phyloP scores from a whole-genome alignment of 306 rosid species.

The Bauhinia variegata region DNA sequence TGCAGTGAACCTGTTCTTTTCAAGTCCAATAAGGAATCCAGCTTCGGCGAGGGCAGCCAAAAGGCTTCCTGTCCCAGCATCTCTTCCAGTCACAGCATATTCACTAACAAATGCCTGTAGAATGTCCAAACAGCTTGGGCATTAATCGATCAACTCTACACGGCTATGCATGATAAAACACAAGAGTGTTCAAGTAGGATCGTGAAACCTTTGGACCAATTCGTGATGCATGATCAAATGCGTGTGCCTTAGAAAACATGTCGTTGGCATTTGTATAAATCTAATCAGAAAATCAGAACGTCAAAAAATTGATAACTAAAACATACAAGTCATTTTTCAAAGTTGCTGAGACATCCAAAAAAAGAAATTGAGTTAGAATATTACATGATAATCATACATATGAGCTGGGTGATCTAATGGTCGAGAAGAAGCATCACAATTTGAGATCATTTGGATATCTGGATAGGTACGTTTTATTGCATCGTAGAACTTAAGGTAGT shows the following conservation, averaged over 20 bases:
- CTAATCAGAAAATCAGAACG: constrained; percentile 34
- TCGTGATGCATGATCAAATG: constrained; percentile 50
- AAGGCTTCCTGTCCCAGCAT: constrained; percentile 65
- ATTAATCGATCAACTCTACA: constrained; percentile 1
- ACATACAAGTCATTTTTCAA: background rate
- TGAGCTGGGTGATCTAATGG: constrained; percentile 64
- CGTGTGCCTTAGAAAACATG: constrained; percentile 48
- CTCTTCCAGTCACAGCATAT: constrained; percentile 67
- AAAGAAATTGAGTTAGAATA: constrained; percentile 18
- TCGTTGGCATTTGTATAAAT: constrained; percentile 52
- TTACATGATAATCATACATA: constrained; percentile 64
- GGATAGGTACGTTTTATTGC: constrained; percentile 56
- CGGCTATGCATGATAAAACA: background rate
- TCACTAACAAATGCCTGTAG: constrained; percentile 67
- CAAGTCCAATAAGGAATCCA: constrained; percentile 64
- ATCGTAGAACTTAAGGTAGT: constrained; percentile 51
- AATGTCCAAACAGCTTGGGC: constrained; percentile 28
- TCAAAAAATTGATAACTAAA: constrained; percentile 23
- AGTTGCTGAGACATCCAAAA: background rate
- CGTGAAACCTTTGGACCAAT: constrained; percentile 54
- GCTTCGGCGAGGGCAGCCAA: constrained; percentile 64
- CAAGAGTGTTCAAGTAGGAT: constrained; percentile 12
- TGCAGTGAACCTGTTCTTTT: constrained; percentile 70
- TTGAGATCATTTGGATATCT: constrained; percentile 57
- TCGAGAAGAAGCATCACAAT: constrained; percentile 60